These are phyloP conservation scores for Penicillium brasilianum DNA, from an alignment of 2,329 filamentous ascomycete species.

Conservation along the genomic window DNA sequence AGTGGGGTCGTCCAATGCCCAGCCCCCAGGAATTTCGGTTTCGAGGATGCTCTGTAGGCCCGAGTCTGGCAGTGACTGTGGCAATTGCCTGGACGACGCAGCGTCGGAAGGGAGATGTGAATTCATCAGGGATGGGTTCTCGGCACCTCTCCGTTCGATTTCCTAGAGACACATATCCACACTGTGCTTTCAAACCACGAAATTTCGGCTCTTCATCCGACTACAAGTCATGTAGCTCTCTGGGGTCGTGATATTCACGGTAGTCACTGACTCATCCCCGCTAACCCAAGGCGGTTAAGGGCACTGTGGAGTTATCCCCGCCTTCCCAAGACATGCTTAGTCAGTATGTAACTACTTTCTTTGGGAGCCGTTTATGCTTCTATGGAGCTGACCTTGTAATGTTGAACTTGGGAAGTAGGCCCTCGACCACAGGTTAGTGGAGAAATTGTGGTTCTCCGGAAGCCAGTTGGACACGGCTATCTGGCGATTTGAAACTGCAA, in stretches of 20 bases:
- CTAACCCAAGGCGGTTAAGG: constrained; percentile 2
- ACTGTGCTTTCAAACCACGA: background rate
- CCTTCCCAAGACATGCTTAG: constrained; percentile 4
- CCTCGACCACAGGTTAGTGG: no score
- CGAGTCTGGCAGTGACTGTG: constrained; percentile 16
- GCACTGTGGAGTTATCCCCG: background rate
- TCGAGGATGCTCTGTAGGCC: constrained; percentile 17
- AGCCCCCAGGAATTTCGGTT: constrained; percentile 6
- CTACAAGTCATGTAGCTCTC: background rate
- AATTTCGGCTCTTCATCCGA: background rate
- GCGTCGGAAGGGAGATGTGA: constrained; percentile 4
- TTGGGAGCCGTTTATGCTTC: background rate
- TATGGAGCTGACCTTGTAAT: background rate
- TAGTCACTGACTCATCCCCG: constrained; percentile 5
- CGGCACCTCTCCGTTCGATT: background rate
- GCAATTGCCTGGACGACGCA: constrained; percentile 13
- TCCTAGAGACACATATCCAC: background rate
- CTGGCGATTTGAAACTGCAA: no score
- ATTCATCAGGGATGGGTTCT: constrained; percentile 14
- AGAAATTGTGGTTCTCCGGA: no score
- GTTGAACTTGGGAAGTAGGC: no score
- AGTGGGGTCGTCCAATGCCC: constrained; percentile 9
- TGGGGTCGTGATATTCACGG: background rate
- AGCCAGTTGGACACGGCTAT: no score
- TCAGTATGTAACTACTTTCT: background rate